These are phyloP conservation scores for Acarospora socialis DNA, from an alignment of 2,329 filamentous ascomycete genomes.

Conservation along the genomic window DNA sequence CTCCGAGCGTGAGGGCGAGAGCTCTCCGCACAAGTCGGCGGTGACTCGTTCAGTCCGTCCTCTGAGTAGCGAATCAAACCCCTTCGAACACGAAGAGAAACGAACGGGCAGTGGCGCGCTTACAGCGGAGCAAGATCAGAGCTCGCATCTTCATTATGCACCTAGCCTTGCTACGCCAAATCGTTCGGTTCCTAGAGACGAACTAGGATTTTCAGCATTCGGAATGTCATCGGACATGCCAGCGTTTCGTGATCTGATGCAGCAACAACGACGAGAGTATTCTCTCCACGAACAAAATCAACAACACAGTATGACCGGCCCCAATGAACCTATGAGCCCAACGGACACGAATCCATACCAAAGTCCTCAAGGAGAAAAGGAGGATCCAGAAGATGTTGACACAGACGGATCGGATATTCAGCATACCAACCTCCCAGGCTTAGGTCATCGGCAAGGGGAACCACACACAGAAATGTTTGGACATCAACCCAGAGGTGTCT, in stretches of 20 bases:
- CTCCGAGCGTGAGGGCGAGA: slow-evolving; percentile 34
- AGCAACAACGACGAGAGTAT: slow-evolving; percentile 43
- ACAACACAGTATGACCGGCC: slow-evolving; percentile 25
- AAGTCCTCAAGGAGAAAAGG: slow-evolving; percentile 66
- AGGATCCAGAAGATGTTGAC: slow-evolving; percentile 48
- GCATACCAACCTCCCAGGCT: slow-evolving; percentile 35
- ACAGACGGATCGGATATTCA: slow-evolving; percentile 40
- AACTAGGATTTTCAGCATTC: slow-evolving; percentile 45
- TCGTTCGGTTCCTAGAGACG: slow-evolving; percentile 39
- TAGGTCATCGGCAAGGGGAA: slow-evolving; percentile 40
- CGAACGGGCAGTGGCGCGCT: slow-evolving; percentile 51
- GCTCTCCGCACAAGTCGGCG: slow-evolving; percentile 37
- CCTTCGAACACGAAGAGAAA: slow-evolving; percentile 34
- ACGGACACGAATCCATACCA: slow-evolving; percentile 94
- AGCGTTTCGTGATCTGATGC: slow-evolving; percentile 42
- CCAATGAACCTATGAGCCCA: slow-evolving; percentile 65
- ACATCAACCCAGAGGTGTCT: slow-evolving; percentile 40
- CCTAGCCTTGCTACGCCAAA: slow-evolving; percentile 30
- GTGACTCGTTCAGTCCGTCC: slow-evolving; percentile 31
- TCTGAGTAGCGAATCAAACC: slow-evolving; percentile 35
- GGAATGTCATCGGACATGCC: slow-evolving; percentile 44
- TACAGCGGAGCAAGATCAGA: slow-evolving; percentile 59
- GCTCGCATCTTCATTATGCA: slow-evolving; percentile 33
- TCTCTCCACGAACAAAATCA: slow-evolving; percentile 39
- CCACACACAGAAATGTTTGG: slow-evolving; percentile 38